These are phyloP conservation scores for Penicillium sp. DNA, from an alignment of 2,329 filamentous ascomycete genomes.

Conservation along the genomic window DNA sequence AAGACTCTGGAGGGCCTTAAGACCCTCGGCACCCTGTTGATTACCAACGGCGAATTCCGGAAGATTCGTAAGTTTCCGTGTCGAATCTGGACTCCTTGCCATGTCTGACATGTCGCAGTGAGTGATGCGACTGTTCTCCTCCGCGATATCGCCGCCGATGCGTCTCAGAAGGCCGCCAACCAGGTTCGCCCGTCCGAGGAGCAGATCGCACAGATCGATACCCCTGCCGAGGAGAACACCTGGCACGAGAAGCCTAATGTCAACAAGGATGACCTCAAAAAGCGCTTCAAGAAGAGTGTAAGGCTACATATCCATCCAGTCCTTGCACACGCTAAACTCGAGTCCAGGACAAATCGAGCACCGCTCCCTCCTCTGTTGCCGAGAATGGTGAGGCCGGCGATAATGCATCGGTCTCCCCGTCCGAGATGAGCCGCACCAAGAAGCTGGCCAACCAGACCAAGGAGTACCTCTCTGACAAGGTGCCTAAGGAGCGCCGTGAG, in stretches of 20 bases:
- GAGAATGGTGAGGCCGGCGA: conserved; percentile 49
- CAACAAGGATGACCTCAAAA: conserved; percentile 63
- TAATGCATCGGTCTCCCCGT: conserved; percentile 43
- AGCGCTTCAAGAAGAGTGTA: conserved; percentile 52
- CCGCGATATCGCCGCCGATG: conserved; percentile 87
- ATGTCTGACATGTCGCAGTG: conserved; percentile 44
- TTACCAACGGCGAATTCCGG: conserved; percentile 94
- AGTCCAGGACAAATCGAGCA: conserved; percentile 48
- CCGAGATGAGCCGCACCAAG: conserved; percentile 44
- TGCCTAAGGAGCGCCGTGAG: conserved; percentile 87
- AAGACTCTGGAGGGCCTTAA: conserved; percentile 77
- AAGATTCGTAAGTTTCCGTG: conserved; percentile 63
- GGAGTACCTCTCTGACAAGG: conserved; percentile 76
- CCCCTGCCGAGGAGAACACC: conserved; percentile 80
- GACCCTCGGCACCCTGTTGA: conserved; percentile 78
- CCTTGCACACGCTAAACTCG: neutral
- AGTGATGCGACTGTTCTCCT: conserved; percentile 74
- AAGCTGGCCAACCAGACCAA: conserved; percentile 46
- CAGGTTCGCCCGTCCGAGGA: conserved; percentile 73
- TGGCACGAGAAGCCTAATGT: conserved; percentile 86
- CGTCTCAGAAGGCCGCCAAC: conserved; percentile 69
- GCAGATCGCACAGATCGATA: conserved; percentile 67
- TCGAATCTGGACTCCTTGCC: conserved; percentile 1
- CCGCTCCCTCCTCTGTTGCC: conserved; percentile 40
- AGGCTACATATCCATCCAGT: conserved; percentile 28